Evolutionary conservation across 129 eudicot genomes (phyloP).

Genomic region (sunflower (Helianthus annuus)): HanXRQr2.0-SUNRISE NC_035436.2:198981855-198982354

Average conservation of each 20-base stretch:
- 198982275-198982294: too few species aligned
- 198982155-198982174: not conserved
- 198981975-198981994: slow-evolving; percentile 10
- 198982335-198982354: too few species aligned
- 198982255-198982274: too few species aligned
- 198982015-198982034: not conserved
- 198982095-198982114: not conserved
- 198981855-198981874: not conserved
- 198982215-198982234: too few species aligned
- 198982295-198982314: too few species aligned
- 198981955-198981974: slow-evolving; percentile 7
- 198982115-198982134: not conserved
- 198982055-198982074: not conserved
- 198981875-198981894: not conserved
- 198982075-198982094: not conserved
- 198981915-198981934: not conserved
- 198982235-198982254: too few species aligned
- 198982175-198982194: slow-evolving; percentile 1
- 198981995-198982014: not conserved
- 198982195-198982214: not conserved
- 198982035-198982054: not conserved
- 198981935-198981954: too few species aligned
- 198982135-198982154: not conserved
- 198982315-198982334: too few species aligned
- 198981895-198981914: not conserved